phyloP scores from a whole-genome alignment of 78 protist genomes.

The Dictyostelium citrinum region DNA sequence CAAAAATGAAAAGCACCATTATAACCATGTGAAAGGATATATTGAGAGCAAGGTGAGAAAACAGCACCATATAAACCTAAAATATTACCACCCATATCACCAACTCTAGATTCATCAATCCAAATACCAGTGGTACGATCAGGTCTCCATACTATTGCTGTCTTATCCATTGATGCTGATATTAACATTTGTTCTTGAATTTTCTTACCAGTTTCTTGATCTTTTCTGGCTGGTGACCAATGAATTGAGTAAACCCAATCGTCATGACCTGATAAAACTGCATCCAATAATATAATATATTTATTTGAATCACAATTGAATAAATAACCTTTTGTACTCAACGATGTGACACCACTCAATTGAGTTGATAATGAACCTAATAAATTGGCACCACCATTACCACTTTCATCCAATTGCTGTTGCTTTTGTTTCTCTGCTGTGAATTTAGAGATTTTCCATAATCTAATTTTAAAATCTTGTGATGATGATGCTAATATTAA shows the following conservation, averaged over 20 bases:
- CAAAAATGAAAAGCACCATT: conserved; percentile 82
- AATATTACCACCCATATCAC: conserved; percentile 85
- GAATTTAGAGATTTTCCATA: conserved; percentile 50
- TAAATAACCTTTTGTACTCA: conserved; percentile 47
- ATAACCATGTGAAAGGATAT: conserved; percentile 74
- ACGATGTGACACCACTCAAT: conserved; percentile 19
- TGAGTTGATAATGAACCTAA: conserved; percentile 5
- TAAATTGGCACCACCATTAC: neutral
- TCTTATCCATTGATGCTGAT: conserved; percentile 82
- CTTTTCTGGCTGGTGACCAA: conserved; percentile 50
- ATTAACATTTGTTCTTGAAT: conserved; percentile 50
- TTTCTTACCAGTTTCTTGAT: neutral
- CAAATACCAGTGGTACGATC: conserved; percentile 69
- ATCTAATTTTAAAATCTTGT: conserved; percentile 73
- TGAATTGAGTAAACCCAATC: conserved; percentile 73
- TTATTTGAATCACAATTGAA: conserved; percentile 19
- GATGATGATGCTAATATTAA: conserved; percentile 67
- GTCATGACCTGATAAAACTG: conserved; percentile 81
- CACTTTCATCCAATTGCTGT: neutral
- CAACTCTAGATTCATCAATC: conserved; percentile 72
- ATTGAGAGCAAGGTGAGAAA: conserved; percentile 27
- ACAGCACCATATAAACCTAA: conserved; percentile 71
- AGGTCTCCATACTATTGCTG: conserved; percentile 75
- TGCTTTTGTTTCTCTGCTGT: neutral
- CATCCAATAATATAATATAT: conserved; percentile 25